Evolutionary conservation across 768 basidiomycete genomes (phyloP).

Genomic region (Phanerochaete carnosa): DNA sequence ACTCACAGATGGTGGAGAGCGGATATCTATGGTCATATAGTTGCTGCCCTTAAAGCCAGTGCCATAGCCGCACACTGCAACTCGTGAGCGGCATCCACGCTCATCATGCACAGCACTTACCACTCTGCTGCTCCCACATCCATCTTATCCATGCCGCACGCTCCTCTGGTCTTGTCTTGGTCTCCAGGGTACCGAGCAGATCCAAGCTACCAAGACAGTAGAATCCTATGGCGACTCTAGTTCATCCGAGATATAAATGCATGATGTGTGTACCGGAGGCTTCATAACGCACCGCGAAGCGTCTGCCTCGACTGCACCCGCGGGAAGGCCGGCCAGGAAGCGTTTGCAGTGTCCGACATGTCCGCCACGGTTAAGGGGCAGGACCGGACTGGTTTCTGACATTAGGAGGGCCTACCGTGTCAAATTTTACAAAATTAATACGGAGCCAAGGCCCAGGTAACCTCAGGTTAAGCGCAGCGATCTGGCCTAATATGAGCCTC

Average conservation of each 20-base stretch:
- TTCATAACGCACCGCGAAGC: conserved; percentile 53
- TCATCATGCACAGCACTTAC: conserved; percentile 36
- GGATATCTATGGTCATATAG: conserved; percentile 49
- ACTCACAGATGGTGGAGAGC: conserved; percentile 13
- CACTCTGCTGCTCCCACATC: conserved; percentile 86
- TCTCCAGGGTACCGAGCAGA: conserved; percentile 52
- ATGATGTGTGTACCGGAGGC: neutral
- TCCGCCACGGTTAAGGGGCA: conserved; percentile 38
- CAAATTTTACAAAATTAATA: too few relatives aligned
- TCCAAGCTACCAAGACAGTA: conserved; percentile 88
- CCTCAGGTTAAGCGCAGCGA: too few relatives aligned
- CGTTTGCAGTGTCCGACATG: conserved; percentile 67
- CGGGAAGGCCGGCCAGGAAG: conserved; percentile 69
- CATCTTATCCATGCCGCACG: conserved; percentile 70
- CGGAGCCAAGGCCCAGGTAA: too few relatives aligned
- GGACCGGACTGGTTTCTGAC: conserved; percentile 10
- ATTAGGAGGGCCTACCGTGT: neutral
- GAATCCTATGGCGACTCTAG: conserved; percentile 80
- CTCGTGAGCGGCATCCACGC: neutral
- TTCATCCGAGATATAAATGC: neutral
- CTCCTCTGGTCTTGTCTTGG: conserved; percentile 46
- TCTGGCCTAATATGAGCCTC: too few relatives aligned
- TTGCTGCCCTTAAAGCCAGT: conserved; percentile 74
- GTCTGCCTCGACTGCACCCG: conserved; percentile 66
- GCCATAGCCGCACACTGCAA: conserved; percentile 44